Base-by-base conservation (phyloP, 768 basidiomycete genomes). In the Rubroboletus satanas region DNA sequence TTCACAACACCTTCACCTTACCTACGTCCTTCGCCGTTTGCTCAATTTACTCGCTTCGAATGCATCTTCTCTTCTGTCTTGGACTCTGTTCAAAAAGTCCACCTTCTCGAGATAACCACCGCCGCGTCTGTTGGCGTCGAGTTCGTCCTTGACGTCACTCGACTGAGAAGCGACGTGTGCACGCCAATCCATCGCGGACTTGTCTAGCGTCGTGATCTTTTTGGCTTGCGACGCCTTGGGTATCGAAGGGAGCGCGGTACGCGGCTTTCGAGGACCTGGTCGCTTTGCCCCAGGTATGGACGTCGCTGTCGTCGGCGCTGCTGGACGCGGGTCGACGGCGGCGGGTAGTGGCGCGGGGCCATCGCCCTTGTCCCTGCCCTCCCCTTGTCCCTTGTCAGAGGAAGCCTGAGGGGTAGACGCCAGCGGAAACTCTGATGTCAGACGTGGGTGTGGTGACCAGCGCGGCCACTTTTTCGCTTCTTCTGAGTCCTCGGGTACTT, bases 51-150 rank as follows among this genome's bases (percentile, higher is more conserved):
- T 77, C 11, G 78, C 73, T 42, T 89, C 87, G 8, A 87, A 66
- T 2, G 74, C 78, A 46, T 83, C 82, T 44, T 88, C 88, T 68
- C 80, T 84, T 56, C 88, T 77, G 45, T 83, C 83, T 32, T 83
- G 85, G 0, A 93, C 91, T 44, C 92, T 74, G 55, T 84, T 74
- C 62, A 94, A 70, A 64, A 93, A 94, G 37, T 92, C 90, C 31
- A 91, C 83, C 71, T 88, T 93, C 61, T 90, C 91, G 18, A 94
- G 73, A 69, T 88, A 94, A 0, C 91, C 89, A 9, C 88, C 90
- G 0, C 84, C 81, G 39, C 85, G 79, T 45, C 85, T 75, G 55
- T 91, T 86, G 4, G 82, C 81, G 46, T 87, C 82, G n/a, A 94
- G 76, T 57, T 90, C 87, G 60, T 90, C 85, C 56, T 82, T 79